Evolutionary conservation across 176 grass and related monocot species (phyloP).

Genomic region (Rhynchospora tenuis): DNA sequence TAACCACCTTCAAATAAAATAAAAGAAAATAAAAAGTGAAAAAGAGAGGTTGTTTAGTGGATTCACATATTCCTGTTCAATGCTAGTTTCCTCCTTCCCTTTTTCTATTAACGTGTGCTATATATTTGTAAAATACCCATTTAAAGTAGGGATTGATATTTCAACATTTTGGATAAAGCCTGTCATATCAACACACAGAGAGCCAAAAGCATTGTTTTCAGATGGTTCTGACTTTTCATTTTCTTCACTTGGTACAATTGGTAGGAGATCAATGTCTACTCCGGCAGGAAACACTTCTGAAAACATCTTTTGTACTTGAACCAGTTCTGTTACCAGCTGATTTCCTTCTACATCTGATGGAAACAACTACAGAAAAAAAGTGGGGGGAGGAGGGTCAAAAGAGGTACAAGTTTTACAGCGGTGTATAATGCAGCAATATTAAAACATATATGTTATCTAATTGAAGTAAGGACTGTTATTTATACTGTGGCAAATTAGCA

Average conservation of each 20-base stretch:
- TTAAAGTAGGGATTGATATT: constrained; percentile 70
- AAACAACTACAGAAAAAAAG: constrained; percentile 33
- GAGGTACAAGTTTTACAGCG: constrained; percentile 2
- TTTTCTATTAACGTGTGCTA: background rate
- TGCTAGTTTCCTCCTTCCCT: background rate
- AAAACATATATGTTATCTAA: background rate
- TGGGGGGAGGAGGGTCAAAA: background rate
- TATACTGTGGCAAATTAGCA: background rate
- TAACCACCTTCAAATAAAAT: constrained; percentile 59
- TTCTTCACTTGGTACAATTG: constrained; percentile 7
- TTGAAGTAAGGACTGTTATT: background rate
- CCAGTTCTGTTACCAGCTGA: constrained; percentile 30
- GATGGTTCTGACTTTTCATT: constrained; percentile 11
- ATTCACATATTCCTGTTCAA: background rate
- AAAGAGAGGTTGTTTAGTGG: background rate
- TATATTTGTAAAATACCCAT: constrained; percentile 46
- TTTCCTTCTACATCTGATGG: constrained; percentile 41
- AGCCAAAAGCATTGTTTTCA: constrained; percentile 23
- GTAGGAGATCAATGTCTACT: constrained; percentile 13
- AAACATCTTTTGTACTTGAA: constrained; percentile 54
- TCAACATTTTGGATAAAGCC: constrained; percentile 28
- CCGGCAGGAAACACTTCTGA: constrained; percentile 47
- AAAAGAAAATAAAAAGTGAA: background rate
- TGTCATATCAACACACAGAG: constrained; percentile 47
- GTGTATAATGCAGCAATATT: background rate